These are phyloP conservation scores for Wolfiporia cocos DNA, from an alignment of 1,284 basidiomycete genomes.

Conservation along the genomic window DNA sequence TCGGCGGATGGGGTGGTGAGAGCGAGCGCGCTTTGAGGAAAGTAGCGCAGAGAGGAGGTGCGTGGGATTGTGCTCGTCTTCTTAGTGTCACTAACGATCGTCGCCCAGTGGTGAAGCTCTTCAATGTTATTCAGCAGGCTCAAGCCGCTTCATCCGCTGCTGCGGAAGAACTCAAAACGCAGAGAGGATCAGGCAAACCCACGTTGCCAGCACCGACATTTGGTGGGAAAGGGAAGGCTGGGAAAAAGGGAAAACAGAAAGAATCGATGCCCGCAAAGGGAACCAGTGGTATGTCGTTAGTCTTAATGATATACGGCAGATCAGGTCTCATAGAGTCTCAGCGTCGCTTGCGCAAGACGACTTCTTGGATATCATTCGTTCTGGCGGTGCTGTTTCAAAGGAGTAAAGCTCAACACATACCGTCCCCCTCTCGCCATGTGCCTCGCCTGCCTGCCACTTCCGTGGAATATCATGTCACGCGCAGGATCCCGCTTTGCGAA, in stretches of 20 bases:
- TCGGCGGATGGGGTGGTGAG: constrained; percentile 80
- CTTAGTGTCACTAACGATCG: background rate
- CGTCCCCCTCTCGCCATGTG: too few species aligned
- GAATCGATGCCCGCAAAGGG: constrained; percentile 44
- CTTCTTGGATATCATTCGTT: constrained; percentile 75
- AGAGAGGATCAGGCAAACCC: constrained; percentile 67
- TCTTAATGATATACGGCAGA: too few species aligned
- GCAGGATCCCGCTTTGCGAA: too few species aligned
- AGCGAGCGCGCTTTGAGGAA: constrained; percentile 70
- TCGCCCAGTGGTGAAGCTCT: constrained; percentile 66
- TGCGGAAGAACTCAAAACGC: constrained; percentile 50
- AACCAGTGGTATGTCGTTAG: constrained; percentile 49
- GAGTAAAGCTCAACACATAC: constrained; percentile 12
- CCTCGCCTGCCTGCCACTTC: too few species aligned
- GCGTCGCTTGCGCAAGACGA: constrained; percentile 57
- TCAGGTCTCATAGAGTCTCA: too few species aligned
- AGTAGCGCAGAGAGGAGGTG: constrained; percentile 79
- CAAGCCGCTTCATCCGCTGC: constrained; percentile 48
- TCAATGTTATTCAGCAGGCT: constrained; percentile 78
- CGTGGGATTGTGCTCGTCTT: constrained; percentile 16
- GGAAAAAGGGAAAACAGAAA: constrained; percentile 46
- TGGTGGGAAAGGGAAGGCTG: constrained; percentile 40
- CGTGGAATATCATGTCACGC: too few species aligned
- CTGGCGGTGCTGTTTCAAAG: constrained; percentile 48
- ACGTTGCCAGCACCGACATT: constrained; percentile 58